Evolutionary conservation across 2,329 filamentous ascomycete genomes (phyloP).

Genomic region (Cladophialophora exuberans): DNA sequence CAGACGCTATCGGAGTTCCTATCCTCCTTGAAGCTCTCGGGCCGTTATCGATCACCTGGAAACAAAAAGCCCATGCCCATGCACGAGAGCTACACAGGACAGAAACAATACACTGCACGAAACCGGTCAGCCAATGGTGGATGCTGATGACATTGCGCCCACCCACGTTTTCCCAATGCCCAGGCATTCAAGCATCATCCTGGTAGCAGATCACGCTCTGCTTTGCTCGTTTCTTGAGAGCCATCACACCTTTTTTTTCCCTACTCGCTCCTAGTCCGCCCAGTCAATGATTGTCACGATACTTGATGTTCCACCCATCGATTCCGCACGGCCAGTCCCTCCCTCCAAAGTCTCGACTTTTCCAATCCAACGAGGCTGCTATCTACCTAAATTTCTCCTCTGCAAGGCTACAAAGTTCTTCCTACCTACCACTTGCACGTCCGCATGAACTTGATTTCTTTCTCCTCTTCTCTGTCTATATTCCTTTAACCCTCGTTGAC

Average conservation of each 20-base stretch:
- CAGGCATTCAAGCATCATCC: constrained; percentile 7
- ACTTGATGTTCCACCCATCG: neutral
- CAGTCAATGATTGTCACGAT: neutral
- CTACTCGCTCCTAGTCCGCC: neutral
- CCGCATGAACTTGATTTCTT: neutral
- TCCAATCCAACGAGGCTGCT: no score
- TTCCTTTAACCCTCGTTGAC: no score
- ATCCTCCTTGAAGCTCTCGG: no score
- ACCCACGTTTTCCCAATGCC: constrained; percentile 15
- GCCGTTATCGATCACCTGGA: no score
- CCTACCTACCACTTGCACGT: neutral
- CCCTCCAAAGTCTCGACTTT: neutral
- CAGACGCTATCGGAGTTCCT: no score
- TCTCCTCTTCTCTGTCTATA: neutral
- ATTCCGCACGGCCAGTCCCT: neutral
- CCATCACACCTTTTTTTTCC: neutral
- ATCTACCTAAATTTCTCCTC: no score
- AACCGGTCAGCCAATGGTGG: constrained; percentile 5
- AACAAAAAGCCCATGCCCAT: no score
- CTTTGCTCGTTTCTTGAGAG: neutral
- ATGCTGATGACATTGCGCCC: constrained; percentile 1
- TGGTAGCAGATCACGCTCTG: neutral
- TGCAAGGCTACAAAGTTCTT: no score
- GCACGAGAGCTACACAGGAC: no score
- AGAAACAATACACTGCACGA: neutral